A percentile compares a stretch with the other conserved stretches of the same genome.
These are phyloP conservation scores for Leptomonas pyrrhocoris DNA, from an alignment of 208 protist species.

Conservation along the genomic window DNA sequence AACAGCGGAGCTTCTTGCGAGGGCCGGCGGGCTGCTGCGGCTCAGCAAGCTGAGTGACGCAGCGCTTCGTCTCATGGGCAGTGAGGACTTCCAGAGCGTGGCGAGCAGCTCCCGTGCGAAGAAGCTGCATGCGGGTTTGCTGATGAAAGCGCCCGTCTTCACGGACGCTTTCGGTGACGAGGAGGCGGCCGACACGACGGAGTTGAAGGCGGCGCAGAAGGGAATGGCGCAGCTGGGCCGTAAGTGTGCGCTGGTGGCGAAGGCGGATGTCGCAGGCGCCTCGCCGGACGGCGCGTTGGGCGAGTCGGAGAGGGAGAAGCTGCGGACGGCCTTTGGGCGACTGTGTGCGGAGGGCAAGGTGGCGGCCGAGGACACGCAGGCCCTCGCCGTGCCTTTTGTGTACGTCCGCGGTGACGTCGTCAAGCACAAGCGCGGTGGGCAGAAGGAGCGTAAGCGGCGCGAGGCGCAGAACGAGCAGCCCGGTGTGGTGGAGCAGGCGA, in stretches of 20 bases:
- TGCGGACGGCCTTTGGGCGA: constrained; percentile 53
- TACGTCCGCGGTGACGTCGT: constrained; percentile 49
- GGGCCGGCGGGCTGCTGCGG: constrained; percentile 56
- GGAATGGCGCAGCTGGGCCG: constrained; percentile 61
- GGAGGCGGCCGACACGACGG: constrained; percentile 42
- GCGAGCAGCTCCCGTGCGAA: constrained; percentile 30
- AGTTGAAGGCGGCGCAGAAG: constrained; percentile 70
- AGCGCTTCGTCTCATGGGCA: constrained; percentile 68
- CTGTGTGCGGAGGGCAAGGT: constrained; percentile 77
- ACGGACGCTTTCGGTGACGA: constrained; percentile 55
- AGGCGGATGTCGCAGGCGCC: constrained; percentile 60
- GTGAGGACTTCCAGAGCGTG: constrained; percentile 41
- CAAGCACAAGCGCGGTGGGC: constrained; percentile 66
- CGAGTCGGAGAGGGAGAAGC: constrained; percentile 40
- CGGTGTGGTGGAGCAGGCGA: constrained; percentile 65
- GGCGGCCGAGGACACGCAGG: constrained; percentile 67
- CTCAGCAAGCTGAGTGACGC: constrained; percentile 67
- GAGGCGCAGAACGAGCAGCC: constrained; percentile 54
- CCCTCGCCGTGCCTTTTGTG: constrained; percentile 76
- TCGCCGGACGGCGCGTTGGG: constrained; percentile 49
- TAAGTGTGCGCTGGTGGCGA: constrained; percentile 62
- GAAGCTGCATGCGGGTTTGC: constrained; percentile 61
- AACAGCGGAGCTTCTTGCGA: constrained; percentile 44
- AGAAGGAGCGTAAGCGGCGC: constrained; percentile 60
- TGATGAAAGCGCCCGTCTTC: constrained; percentile 69